A percentile compares a stretch with the other conserved stretches of the same genome.
Evolutionary conservation across 2,329 filamentous ascomycete genomes (phyloP).

Genomic region (Aspergillus tamarii): DNA sequence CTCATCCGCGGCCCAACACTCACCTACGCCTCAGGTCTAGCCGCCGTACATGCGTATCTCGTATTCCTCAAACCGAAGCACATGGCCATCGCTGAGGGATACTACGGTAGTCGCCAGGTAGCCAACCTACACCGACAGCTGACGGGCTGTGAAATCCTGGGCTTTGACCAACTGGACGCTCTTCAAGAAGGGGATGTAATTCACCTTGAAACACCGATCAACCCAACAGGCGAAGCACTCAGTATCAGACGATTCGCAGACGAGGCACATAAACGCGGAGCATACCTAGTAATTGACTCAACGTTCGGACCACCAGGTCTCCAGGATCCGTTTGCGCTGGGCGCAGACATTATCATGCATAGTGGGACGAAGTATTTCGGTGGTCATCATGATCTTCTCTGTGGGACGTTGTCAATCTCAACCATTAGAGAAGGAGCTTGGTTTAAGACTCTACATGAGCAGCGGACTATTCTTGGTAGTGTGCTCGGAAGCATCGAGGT

Average conservation of each 20-base stretch:
- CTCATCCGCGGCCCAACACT: constrained; percentile 68
- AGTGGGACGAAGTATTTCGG: constrained; percentile 97
- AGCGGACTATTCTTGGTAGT: constrained; percentile 74
- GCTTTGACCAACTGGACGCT: constrained; percentile 69
- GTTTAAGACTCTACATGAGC: constrained; percentile 63
- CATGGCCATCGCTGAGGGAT: constrained; percentile 80
- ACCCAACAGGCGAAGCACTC: constrained; percentile 81
- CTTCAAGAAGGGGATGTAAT: constrained; percentile 79
- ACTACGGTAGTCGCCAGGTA: constrained; percentile 91
- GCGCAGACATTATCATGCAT: constrained; percentile 88
- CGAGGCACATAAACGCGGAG: constrained; percentile 72
- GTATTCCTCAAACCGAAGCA: constrained; percentile 79
- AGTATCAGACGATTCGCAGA: constrained; percentile 72
- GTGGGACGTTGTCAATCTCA: constrained; percentile 67
- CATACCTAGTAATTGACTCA: constrained; percentile 79
- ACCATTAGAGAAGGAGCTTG: constrained; percentile 63
- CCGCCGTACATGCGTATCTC: constrained; percentile 84
- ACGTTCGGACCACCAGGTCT: constrained; percentile 92
- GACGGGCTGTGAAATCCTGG: constrained; percentile 73
- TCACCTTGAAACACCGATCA: constrained; percentile 90
- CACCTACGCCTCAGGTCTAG: constrained; percentile 81
- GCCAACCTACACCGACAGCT: constrained; percentile 73
- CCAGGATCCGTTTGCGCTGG: constrained; percentile 79
- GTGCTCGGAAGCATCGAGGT: constrained; percentile 90
- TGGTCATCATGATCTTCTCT: constrained; percentile 91